Base-by-base conservation (phyloP, 2,329 filamentous ascomycete species). In the Pseudogymnoascus sp. region DNA sequence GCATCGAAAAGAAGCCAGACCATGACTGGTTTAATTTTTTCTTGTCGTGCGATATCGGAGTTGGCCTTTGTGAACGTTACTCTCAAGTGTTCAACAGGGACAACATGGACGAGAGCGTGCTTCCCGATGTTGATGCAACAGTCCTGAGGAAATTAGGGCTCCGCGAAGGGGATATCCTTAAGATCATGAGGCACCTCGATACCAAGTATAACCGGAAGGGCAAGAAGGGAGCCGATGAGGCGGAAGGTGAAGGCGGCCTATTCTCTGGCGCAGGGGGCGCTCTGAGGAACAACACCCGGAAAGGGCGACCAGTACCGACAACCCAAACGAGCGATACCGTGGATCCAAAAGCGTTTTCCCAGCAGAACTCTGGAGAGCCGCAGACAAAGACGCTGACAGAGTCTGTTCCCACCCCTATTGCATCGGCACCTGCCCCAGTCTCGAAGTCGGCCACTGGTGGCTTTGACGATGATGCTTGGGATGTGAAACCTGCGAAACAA, bases 21-120 rank as follows among this genome's bases (percentile, higher is more conserved):
- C 95, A 97, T 71, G 94, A 99, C 72, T 99, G 94, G 94, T 99
- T 99, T 69, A 91, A 96, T 71, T 97, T 99, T 76, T 99, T 99
- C 79, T 77, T 99, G 38, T 85, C 86, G 64, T 95, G 91, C 71
- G 92, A 95, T 52, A 90, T 97, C 67, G 88, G 91, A 45, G 89
- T 92, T 56, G 90, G 95, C 61, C 85, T 96, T 48, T 99, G 94
- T 73, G 92, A 97, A 74, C 83, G 94, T 59, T 99, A 99, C 70
- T 86, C 92, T 1, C 89, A 91, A 69, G 90, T 90, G 2, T 99
- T 99, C 70, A 74, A 83, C 55, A 86, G 86, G 69, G 94, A 99
- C 70, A 94, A 92, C 21, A 97, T 99, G 90, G 92, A 95, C 65
- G 92, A 96, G 72, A 92, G 89, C 63, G 86, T 96, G 37, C 75